phyloP scores from a whole-genome alignment of 805 yeast species.

The Candida insectalens region DNA sequence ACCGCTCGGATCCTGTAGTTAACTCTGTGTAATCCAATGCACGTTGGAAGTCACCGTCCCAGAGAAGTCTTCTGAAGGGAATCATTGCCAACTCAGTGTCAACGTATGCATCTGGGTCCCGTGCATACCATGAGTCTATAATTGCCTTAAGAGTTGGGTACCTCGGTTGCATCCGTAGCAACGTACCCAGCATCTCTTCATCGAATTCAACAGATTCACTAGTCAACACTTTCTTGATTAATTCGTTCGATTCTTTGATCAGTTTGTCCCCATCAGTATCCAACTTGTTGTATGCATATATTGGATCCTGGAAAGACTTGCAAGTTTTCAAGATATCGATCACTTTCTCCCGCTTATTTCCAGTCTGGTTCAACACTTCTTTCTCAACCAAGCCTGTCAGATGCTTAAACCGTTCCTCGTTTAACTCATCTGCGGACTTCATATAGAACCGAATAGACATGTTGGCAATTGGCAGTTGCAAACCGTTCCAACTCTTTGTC shows the following conservation, averaged over 20 bases:
- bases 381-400: slow-evolving; percentile 6
- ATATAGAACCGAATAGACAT: no score
- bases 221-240: slow-evolving; percentile 10
- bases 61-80: slow-evolving; percentile 54
- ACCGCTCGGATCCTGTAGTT: slow-evolving; percentile 50
- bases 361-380: slow-evolving; percentile 3
- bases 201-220: slow-evolving; percentile 12
- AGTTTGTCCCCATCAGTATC: slow-evolving; percentile 12
- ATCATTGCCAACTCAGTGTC: slow-evolving; percentile 38
- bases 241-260: slow-evolving; percentile 13
- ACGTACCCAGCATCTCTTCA: slow-evolving; percentile 11
- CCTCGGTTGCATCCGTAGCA: slow-evolving; percentile 18
- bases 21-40: slow-evolving; percentile 51
- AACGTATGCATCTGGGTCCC: slow-evolving; percentile 17
- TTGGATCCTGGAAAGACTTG: slow-evolving; percentile 17
- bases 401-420: slow-evolving; percentile 3
- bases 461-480: no score
- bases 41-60: slow-evolving; percentile 43
- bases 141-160: slow-evolving; percentile 15
- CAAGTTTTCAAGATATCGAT: slow-evolving; percentile 11
- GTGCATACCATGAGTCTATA: slow-evolving; percentile 18
- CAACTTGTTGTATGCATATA: slow-evolving; percentile 14
- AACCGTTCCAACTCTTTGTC: no score
- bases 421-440: slow-evolving; percentile 1
- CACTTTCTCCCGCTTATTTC: background rate